Evolutionary conservation across 345 rosid genomes (phyloP).

Genomic region (Euphorbia lathyris): DNA sequence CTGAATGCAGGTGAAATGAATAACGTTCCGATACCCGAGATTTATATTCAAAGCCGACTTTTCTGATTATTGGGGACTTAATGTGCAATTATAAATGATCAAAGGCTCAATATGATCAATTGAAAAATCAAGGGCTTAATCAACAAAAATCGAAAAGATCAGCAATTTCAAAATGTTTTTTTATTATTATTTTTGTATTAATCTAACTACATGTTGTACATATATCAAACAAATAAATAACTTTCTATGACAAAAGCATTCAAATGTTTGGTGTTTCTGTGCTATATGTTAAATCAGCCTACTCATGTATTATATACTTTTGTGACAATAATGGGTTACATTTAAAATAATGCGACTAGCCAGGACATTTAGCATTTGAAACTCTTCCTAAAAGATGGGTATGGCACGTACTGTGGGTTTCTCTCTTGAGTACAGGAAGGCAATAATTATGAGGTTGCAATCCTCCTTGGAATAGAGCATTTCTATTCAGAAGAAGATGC

Average conservation of each 20-base stretch:
- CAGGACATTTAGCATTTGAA: not conserved
- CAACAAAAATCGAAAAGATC: too few relatives aligned
- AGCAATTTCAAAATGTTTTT: too few relatives aligned
- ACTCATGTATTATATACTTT: not conserved
- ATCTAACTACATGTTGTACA: not conserved
- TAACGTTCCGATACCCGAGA: too few relatives aligned
- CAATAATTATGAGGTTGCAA: constrained; percentile 90
- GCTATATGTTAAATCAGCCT: not conserved
- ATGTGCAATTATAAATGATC: too few relatives aligned
- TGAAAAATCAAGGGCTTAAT: too few relatives aligned
- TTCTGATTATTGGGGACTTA: too few relatives aligned
- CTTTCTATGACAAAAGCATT: not conserved
- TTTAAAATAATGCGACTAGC: not conserved
- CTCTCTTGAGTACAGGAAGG: constrained; percentile 93
- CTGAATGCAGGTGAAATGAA: too few relatives aligned
- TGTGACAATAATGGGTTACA: not conserved
- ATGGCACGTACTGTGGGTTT: constrained; percentile 59
- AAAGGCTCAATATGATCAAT: too few relatives aligned
- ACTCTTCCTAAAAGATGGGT: not conserved
- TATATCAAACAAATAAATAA: not conserved
- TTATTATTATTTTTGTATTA: not conserved
- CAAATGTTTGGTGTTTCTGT: not conserved
- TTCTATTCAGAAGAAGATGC: constrained; percentile 89
- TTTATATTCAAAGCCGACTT: too few relatives aligned
- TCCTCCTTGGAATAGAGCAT: constrained; percentile 93